phyloP scores from a whole-genome alignment of 2,329 filamentous ascomycete species.

The Pyrenophora seminiperda region DNA sequence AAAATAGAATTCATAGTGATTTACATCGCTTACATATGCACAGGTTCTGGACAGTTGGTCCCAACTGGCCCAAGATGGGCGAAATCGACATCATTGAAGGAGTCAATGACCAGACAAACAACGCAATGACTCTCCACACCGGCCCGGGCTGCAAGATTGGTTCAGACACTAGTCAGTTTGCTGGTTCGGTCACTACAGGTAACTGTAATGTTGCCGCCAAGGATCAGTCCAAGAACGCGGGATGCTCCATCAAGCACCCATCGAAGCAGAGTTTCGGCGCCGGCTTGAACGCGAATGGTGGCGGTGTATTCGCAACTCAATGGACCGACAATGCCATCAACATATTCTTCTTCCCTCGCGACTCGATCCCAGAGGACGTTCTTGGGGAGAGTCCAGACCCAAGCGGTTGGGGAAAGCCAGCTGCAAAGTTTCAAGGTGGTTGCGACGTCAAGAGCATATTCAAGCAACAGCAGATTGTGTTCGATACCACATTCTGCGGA shows the following conservation, averaged over 20 bases:
- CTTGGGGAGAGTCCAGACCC: slow-evolving; percentile 66
- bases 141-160: slow-evolving; percentile 51
- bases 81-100: slow-evolving; percentile 59
- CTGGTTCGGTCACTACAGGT: slow-evolving; percentile 54
- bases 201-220: slow-evolving; percentile 57
- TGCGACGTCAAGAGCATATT: slow-evolving; percentile 78
- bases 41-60: slow-evolving; percentile 43
- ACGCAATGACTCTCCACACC: slow-evolving; percentile 57
- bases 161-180: slow-evolving; percentile 50
- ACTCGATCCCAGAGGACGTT: slow-evolving; percentile 68
- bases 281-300: slow-evolving; percentile 57
- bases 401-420: slow-evolving; percentile 68
- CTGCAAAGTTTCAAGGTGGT: slow-evolving; percentile 67
- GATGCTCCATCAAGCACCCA: slow-evolving; percentile 51
- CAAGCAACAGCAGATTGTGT: slow-evolving; percentile 73
- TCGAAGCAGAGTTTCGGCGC: slow-evolving; percentile 55
- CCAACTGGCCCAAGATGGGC: slow-evolving; percentile 45
- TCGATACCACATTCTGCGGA: slow-evolving; percentile 86
- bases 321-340: slow-evolving; percentile 75
- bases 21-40: slow-evolving; percentile 13
- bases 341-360: slow-evolving; percentile 83
- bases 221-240: slow-evolving; percentile 48
- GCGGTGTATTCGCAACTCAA: slow-evolving; percentile 55
- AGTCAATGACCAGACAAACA: slow-evolving; percentile 51
- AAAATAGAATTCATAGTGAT: background rate